Evolutionary conservation across 805 yeast genomes (phyloP).

Genomic region (Nakazawaea peltata): DNA sequence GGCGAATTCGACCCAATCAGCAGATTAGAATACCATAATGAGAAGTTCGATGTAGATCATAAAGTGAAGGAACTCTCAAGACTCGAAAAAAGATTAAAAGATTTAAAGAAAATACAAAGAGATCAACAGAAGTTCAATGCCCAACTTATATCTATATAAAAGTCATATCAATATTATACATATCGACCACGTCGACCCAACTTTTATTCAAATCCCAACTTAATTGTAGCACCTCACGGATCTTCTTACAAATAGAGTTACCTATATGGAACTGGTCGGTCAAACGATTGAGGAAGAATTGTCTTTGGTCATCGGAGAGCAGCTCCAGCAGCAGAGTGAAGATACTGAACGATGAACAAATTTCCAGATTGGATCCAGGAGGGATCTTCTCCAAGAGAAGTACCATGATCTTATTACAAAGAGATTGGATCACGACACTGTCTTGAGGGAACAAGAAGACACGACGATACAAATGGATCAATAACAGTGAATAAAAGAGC

Average conservation of each 20-base stretch:
- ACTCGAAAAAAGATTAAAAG: conserved; percentile 57
- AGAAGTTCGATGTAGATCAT: conserved; percentile 62
- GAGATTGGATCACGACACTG: conserved; percentile 39
- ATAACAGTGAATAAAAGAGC: conserved; percentile 43
- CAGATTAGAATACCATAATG: conserved; percentile 71
- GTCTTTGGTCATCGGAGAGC: conserved; percentile 25
- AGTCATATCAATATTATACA: conserved; percentile 34
- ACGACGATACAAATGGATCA: conserved; percentile 49
- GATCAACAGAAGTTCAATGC: conserved; percentile 9
- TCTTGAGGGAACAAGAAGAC: conserved; percentile 38
- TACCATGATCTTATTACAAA: conserved; percentile 31
- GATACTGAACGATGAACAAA: conserved; percentile 46
- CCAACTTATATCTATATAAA: conserved; percentile 24
- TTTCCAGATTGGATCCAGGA: conserved; percentile 40
- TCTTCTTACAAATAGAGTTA: conserved; percentile 32
- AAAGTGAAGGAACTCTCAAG: conserved; percentile 62
- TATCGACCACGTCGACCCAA: conserved; percentile 41
- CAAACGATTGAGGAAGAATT: conserved; percentile 32
- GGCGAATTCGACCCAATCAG: conserved; percentile 58
- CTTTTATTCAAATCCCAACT: conserved; percentile 48
- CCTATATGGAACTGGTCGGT: conserved; percentile 33
- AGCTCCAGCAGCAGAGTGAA: conserved; percentile 57
- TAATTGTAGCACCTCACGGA: conserved; percentile 37
- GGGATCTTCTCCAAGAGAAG: conserved; percentile 32
- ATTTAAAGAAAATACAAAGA: conserved; percentile 32